Conservation (phyloP, 306 rosid genomes). For the Crotalaria pallida region DNA sequence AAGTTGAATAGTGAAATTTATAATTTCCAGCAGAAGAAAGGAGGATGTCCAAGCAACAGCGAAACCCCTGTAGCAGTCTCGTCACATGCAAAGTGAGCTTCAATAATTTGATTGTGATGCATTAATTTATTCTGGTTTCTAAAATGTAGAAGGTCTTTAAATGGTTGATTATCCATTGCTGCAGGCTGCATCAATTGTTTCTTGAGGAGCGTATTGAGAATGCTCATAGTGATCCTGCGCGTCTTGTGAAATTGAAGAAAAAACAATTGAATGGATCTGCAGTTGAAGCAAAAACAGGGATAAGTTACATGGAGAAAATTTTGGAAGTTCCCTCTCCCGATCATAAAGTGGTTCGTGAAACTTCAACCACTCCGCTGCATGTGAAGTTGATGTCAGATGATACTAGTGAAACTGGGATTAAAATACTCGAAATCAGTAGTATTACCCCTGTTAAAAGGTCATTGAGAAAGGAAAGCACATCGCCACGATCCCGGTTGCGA, state of each 20-base stretch:
- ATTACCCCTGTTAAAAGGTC: conserved; percentile 51
- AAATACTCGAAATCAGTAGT: conserved; percentile 63
- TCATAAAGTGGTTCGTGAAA: conserved; percentile 50
- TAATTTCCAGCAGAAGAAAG: conserved; percentile 59
- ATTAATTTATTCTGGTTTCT: conserved; percentile 17
- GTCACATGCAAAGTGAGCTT: conserved; percentile 78
- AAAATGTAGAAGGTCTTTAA: conserved; percentile 12
- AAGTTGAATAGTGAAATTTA: conserved; percentile 11
- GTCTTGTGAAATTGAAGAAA: conserved; percentile 70
- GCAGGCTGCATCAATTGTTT: conserved; percentile 84
- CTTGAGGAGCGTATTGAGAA: conserved; percentile 79
- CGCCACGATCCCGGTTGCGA: not conserved
- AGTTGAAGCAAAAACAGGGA: conserved; percentile 52
- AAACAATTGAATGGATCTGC: conserved; percentile 61
- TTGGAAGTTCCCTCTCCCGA: conserved; percentile 58
- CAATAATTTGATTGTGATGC: conserved; percentile 27
- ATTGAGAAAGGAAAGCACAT: conserved; percentile 35
- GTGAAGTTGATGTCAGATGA: conserved; percentile 34
- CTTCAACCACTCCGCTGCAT: conserved; percentile 40
- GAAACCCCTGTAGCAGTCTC: conserved; percentile 54
- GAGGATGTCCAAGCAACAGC: conserved; percentile 57
- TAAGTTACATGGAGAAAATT: conserved; percentile 80
- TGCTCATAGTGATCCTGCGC: conserved; percentile 65
- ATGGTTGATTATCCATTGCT: conserved; percentile 24
- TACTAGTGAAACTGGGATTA: conserved; percentile 50